Conservation (phyloP, 768 basidiomycete species). For the Psilocybe tampanensis region DNA sequence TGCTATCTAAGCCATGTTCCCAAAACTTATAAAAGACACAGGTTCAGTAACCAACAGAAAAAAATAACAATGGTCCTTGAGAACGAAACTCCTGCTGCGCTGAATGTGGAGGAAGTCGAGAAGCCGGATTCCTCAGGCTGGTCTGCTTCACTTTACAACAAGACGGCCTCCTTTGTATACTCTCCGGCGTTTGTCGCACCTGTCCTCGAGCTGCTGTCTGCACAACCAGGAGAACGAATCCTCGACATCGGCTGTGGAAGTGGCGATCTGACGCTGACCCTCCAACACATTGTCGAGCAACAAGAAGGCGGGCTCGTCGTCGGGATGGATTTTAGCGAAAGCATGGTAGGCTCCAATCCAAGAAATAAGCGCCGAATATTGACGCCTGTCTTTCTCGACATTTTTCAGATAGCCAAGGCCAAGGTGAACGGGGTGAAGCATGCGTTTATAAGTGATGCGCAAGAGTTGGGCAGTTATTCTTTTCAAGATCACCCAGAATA, state of each 20-base stretch:
- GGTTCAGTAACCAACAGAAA: neutral
- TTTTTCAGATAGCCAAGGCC: conserved; percentile 55
- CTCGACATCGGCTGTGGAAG: conserved; percentile 85
- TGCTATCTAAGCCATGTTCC: neutral
- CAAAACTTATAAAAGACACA: neutral
- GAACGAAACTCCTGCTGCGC: neutral
- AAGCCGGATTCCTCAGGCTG: conserved; percentile 45
- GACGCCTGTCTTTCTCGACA: neutral
- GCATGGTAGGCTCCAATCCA: conserved; percentile 57
- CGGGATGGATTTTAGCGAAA: conserved; percentile 70
- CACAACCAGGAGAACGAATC: conserved; percentile 68
- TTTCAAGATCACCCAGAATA: conserved; percentile 25
- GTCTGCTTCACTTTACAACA: conserved; percentile 63
- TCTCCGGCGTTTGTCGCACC: conserved; percentile 49
- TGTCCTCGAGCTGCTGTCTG: conserved; percentile 61
- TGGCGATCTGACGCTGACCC: conserved; percentile 68
- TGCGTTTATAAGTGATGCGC: conserved; percentile 57
- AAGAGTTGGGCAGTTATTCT: conserved; percentile 40
- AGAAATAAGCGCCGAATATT: conserved; percentile 1
- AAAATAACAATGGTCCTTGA: neutral
- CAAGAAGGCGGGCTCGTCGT: conserved; percentile 54
- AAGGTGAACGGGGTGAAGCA: conserved; percentile 44
- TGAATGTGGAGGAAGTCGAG: conserved; percentile 10
- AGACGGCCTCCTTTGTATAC: conserved; percentile 73
- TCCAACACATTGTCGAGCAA: conserved; percentile 53